Percentiles rank a stretch among this genome's conserved stretches.
Evolutionary conservation across 306 rosid species (phyloP).

Genomic region (Vigna nakashimae): DNA sequence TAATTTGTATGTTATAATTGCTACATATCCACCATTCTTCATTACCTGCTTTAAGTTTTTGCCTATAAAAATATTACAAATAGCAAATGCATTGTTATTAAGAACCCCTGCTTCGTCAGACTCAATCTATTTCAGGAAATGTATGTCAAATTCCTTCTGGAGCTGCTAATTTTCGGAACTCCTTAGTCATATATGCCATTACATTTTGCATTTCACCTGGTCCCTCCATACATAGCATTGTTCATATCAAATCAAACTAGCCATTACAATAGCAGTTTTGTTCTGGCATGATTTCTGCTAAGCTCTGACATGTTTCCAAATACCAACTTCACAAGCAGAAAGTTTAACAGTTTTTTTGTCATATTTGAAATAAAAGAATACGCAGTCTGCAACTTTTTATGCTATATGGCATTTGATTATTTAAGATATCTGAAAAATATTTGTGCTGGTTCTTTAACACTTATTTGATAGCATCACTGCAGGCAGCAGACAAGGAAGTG

Average conservation of each 20-base stretch:
- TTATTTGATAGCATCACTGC: conserved; percentile 31
- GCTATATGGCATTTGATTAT: conserved; percentile 8
- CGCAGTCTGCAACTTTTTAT: not conserved
- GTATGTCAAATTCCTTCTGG: not conserved
- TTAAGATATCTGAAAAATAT: not conserved
- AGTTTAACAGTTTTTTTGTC: not conserved
- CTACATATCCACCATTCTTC: conserved; percentile 12
- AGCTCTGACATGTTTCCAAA: not conserved
- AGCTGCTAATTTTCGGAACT: conserved; percentile 2
- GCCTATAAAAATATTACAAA: not conserved
- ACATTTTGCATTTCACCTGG: not conserved
- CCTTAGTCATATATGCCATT: not conserved
- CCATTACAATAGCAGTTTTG: not conserved
- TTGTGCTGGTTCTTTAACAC: conserved; percentile 16
- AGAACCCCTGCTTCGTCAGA: not conserved
- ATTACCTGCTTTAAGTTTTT: conserved; percentile 13
- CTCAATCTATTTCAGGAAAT: not conserved
- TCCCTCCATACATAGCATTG: not conserved
- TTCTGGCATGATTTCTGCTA: not conserved
- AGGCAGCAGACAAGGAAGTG: conserved; percentile 84
- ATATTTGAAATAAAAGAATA: not conserved
- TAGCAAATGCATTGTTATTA: not conserved
- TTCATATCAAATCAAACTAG: not conserved
- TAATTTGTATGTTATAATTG: not conserved
- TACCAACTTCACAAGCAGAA: not conserved